These are phyloP conservation scores for Blastocystis hominis DNA, from an alignment of 352 stramenopile species.

Conservation along the genomic window DNA sequence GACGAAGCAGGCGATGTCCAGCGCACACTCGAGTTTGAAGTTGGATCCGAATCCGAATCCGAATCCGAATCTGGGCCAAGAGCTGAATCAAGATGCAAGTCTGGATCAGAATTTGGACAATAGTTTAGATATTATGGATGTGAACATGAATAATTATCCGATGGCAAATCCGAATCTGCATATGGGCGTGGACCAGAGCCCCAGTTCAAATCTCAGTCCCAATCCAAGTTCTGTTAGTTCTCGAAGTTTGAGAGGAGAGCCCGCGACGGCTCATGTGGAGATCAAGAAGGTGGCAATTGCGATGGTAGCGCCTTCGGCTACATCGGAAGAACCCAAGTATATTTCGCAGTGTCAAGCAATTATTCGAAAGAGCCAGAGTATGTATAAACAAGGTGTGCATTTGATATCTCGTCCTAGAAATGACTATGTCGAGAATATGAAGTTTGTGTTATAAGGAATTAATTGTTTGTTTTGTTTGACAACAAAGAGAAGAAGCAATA, in stretches of 20 bases:
- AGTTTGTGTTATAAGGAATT: neutral
- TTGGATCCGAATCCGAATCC: neutral
- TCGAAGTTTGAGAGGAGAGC: neutral
- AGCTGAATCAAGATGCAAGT: too few species aligned
- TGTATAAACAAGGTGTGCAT: neutral
- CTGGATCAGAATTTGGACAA: too few species aligned
- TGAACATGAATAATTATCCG: too few species aligned
- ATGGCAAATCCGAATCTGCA: too few species aligned
- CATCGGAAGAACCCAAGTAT: neutral
- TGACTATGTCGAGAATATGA: slow-evolving; percentile 21
- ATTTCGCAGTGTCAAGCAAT: neutral
- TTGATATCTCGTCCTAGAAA: neutral
- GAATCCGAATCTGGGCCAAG: too few species aligned
- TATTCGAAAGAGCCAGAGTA: neutral
- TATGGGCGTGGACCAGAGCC: neutral
- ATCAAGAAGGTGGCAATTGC: neutral
- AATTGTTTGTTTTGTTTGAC: neutral
- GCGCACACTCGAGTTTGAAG: neutral
- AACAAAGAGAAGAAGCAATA: slow-evolving; percentile 23
- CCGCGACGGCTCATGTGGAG: neutral
- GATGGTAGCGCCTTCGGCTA: neutral
- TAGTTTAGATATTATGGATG: too few species aligned
- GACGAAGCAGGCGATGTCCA: neutral
- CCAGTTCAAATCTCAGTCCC: neutral
- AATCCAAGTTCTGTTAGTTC: neutral